Base-by-base conservation (phyloP, 1,284 basidiomycete species). In the Apiotrichum domesticum region DNA sequence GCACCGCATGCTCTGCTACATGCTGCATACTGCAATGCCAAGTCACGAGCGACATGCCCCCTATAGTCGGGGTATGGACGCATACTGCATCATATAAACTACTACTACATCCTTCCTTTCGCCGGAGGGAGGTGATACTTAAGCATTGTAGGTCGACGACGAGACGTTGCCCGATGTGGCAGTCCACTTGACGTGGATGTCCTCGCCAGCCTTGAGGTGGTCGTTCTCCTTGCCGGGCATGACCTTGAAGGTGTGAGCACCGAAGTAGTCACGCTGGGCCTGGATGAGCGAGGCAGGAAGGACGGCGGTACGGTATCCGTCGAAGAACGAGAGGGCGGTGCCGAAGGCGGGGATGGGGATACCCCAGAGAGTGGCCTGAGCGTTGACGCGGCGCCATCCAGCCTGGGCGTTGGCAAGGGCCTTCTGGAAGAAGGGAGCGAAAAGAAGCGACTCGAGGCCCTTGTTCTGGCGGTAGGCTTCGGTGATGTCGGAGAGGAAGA, bases 401-500 rank as follows among this genome's bases (percentile, higher is more conserved):
- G 91, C 88, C 79, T 98, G 94, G 48, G 95, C 95, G 69, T 84
- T 88, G 81, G 93, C 89, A 65, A 95, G 85, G 68, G 91, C 90
- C 79, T 92, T 90, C 82, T 89, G 90, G 84, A 99, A 99, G 85
- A 99, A 99, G 78, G 91, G 87, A 69, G 96, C 90, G 73, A 96
- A 94, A 62, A 99, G 83, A 62, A 98, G 81, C 63, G 92, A 96
- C 80, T 98, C 94, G 48, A 99, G 83, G 37, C 90, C 73, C 46
- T 81, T 74, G 74, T 88, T 87, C 83, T 95, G 93, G 76, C 85
- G 81, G 82, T 94, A 98, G 35, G 96, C 95, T 50, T 84, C 76
- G 64, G 94, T 89, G 79, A 97, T 96, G 76, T 97, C 93, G 65
- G 85, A 83, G 59, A 97, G 83, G 87, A 97, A 97, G 73, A 97